Percentiles rank a stretch among this genome's conserved stretches.
phyloP scores from a whole-genome alignment of 176 grass and related monocot genomes.

The Hordeum marinum region DNA sequence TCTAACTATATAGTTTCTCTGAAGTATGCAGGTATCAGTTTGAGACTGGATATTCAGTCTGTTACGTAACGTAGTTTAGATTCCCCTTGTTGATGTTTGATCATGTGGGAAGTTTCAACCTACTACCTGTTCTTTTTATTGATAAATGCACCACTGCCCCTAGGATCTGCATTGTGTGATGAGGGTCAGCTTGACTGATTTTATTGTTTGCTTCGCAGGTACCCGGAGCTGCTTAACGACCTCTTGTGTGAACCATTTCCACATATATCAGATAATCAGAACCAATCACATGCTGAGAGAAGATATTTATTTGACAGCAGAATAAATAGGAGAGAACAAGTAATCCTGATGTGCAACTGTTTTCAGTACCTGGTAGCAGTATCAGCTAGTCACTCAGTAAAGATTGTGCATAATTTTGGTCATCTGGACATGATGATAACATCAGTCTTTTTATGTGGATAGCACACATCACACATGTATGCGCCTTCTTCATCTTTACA shows the following conservation, averaged over 20 bases:
- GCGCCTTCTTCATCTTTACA: not conserved
- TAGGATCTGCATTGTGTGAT: not conserved
- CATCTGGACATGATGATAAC: not conserved
- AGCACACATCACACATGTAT: not conserved
- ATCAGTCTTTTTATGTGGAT: not conserved
- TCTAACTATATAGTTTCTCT: no score
- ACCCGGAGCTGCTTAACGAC: not conserved
- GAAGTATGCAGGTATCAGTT: no score
- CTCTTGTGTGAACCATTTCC: not conserved
- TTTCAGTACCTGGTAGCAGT: no score
- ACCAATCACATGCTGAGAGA: not conserved
- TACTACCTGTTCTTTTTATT: no score
- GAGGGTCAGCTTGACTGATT: not conserved
- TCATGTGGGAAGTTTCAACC: not conserved
- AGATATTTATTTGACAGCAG: not conserved
- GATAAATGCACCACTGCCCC: no score
- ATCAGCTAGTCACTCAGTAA: not conserved
- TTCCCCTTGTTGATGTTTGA: not conserved
- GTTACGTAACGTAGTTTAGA: not conserved
- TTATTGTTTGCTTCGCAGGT: not conserved
- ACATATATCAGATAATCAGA: not conserved
- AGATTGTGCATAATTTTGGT: not conserved
- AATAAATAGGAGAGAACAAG: not conserved
- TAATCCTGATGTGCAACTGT: not conserved
- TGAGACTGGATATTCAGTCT: not conserved